Evolutionary conservation across 2,329 filamentous ascomycete genomes (phyloP), one percentile per base, ranked within the genome.

Genomic region (Balansia obtecta): DNA sequence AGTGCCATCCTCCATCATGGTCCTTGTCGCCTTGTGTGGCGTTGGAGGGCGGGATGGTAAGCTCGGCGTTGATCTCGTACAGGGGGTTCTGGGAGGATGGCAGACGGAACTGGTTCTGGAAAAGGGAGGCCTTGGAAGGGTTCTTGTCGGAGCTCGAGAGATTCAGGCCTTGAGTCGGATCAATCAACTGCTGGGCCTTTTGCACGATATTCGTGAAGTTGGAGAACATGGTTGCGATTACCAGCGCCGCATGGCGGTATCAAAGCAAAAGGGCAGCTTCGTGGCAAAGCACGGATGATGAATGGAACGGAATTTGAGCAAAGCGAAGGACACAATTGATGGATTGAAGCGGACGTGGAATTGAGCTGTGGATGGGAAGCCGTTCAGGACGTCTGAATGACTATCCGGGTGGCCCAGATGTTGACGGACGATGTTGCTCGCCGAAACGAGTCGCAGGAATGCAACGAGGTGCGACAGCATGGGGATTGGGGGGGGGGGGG

Each of bases 91-190:
- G 91, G 39, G 88, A 85, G 63, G 88, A 82, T 44, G 93, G 93
- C 34, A 98, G 84, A 57, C 93, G 88, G 73, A 98, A 98, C 70
- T 98, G 93, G 67, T 86, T 85, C 71, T 93, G 89, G 72, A 97
- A 98, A 52, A 97, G 80, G 48, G 86, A 85, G 50, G 89, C 83
- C 72, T 96, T 97, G 63, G 90, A 91, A 46, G 90, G 89, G 65
- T 88, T 85, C 55, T 79, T 80, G 68, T 93, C 87, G 52, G 84
- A 80, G 61, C 82, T 79, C 58, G 83, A 81, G 53, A 87, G 76
- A 57, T 82, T 80, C 56, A 86, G 73, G 63, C 86, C 83, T 65
- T 88, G 83, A 57, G 86, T 86, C 49, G 89, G 87, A 68, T 96
- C 91, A 71, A 96, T 94, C 70, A 95, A 77, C 70, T 90, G 88